Percentiles rank a stretch among this genome's conserved stretches.
phyloP scores from a whole-genome alignment of 345 rosid species.

The Pelargonium nanum region DNA sequence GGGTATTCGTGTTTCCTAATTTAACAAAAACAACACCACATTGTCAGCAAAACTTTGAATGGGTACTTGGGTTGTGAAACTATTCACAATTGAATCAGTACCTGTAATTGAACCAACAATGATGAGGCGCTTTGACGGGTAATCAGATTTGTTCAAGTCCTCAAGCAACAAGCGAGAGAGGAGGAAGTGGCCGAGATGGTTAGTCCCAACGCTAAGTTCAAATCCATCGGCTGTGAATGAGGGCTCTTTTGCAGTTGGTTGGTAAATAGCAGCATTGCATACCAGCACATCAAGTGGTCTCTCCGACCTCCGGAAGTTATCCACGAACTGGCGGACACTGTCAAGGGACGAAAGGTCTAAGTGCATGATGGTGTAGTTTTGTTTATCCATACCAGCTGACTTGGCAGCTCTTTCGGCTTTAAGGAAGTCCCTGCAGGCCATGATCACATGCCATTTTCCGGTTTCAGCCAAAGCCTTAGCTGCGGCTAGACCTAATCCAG shows the following conservation, averaged over 20 bases:
- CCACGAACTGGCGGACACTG: slow-evolving; percentile 81
- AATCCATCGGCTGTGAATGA: slow-evolving; percentile 90
- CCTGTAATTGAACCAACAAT: slow-evolving; percentile 97
- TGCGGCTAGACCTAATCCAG: slow-evolving; percentile 73
- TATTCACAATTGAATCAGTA: slow-evolving; percentile 9
- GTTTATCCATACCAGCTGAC: slow-evolving; percentile 68
- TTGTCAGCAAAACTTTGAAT: neutral
- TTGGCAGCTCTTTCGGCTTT: slow-evolving; percentile 86
- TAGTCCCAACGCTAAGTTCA: slow-evolving; percentile 88
- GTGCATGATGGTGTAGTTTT: slow-evolving; percentile 82
- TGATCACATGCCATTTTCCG: slow-evolving; percentile 77
- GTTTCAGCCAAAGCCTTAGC: slow-evolving; percentile 81
- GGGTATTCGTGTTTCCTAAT: slow-evolving; percentile 82
- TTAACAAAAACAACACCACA: neutral
- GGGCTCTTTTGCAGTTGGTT: slow-evolving; percentile 86
- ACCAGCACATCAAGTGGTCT: slow-evolving; percentile 75
- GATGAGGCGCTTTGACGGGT: slow-evolving; percentile 77
- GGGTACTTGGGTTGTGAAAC: neutral
- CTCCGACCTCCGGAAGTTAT: slow-evolving; percentile 47
- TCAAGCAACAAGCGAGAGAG: slow-evolving; percentile 76
- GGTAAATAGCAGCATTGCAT: slow-evolving; percentile 90
- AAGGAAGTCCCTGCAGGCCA: slow-evolving; percentile 95
- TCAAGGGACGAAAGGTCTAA: slow-evolving; percentile 87
- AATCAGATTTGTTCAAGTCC: slow-evolving; percentile 68
- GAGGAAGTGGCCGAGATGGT: slow-evolving; percentile 91